phyloP scores from a whole-genome alignment of 495 filamentous ascomycete species.

The Pseudoneurospora amorphoporcata region DNA sequence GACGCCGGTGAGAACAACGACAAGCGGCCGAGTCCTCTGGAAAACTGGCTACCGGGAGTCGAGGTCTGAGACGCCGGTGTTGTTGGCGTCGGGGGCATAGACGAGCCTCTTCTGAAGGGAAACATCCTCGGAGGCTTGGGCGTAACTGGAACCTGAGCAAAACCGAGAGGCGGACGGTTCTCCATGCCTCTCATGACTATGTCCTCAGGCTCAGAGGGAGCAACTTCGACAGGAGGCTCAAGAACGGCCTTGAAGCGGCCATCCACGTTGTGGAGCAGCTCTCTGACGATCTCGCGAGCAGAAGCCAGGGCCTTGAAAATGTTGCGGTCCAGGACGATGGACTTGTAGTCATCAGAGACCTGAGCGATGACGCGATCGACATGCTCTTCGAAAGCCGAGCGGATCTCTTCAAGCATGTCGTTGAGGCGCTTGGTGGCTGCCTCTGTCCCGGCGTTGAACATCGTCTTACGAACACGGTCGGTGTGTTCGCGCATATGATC shows the following conservation, averaged over 20 bases:
- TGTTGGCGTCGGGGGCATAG: no score
- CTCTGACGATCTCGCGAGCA: not conserved
- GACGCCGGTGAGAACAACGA: no score
- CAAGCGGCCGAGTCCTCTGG: no score
- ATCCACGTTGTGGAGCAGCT: conserved; percentile 3
- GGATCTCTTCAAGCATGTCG: conserved; percentile 22
- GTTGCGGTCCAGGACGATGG: conserved; percentile 18
- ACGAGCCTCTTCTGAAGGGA: no score
- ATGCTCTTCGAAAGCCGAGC: conserved; percentile 28
- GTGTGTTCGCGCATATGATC: conserved; percentile 34
- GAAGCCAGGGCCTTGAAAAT: not conserved
- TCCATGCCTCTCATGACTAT: no score
- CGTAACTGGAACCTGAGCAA: no score
- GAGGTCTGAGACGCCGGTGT: no score
- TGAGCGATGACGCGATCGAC: conserved; percentile 29
- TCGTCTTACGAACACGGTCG: conserved; percentile 20
- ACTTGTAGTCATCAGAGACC: conserved; percentile 35
- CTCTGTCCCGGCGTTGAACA: conserved; percentile 35
- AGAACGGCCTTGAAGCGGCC: not conserved
- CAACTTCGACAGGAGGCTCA: no score
- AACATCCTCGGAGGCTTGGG: no score
- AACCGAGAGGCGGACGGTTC: no score
- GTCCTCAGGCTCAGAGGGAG: no score
- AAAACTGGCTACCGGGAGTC: no score
- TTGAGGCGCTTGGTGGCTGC: conserved; percentile 25